Percentiles rank a stretch among this genome's conserved stretches.
These are phyloP conservation scores for Colletotrichum orchidophilum DNA, from an alignment of 2,329 filamentous ascomycete genomes.

Conservation along the genomic window DNA sequence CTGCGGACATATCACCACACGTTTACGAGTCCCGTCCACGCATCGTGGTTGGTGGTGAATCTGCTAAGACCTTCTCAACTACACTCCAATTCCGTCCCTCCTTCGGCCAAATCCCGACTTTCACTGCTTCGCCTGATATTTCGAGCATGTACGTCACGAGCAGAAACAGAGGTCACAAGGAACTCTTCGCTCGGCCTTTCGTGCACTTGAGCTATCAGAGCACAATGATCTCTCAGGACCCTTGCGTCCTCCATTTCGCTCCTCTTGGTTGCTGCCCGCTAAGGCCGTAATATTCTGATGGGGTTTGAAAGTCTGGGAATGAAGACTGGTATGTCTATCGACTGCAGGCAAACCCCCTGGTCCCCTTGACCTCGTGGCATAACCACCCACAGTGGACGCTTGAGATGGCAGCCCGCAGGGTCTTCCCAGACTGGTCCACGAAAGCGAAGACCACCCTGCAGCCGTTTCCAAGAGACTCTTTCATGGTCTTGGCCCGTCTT, in stretches of 20 bases:
- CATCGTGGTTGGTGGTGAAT: neutral
- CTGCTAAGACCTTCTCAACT: neutral
- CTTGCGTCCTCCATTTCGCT: neutral
- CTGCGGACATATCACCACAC: neutral
- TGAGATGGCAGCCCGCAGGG: slow-evolving; percentile 21
- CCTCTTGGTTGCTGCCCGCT: neutral
- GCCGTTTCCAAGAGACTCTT: neutral
- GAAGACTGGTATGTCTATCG: neutral
- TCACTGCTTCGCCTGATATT: slow-evolving; percentile 16
- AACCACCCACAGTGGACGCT: slow-evolving; percentile 7
- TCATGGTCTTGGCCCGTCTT: neutral
- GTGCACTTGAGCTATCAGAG: neutral
- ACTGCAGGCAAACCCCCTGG: slow-evolving; percentile 4
- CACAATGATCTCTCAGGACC: neutral
- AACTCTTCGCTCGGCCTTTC: neutral
- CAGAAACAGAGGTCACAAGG: neutral
- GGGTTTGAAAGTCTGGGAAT: neutral
- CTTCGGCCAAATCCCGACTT: slow-evolving; percentile 14
- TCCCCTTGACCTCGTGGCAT: slow-evolving; percentile 8
- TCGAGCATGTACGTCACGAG: neutral
- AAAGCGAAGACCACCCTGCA: slow-evolving; percentile 12
- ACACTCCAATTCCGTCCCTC: slow-evolving; percentile 1
- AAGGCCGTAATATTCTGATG: neutral
- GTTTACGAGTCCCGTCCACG: neutral
- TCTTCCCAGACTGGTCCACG: slow-evolving; percentile 4